Percentiles rank a stretch among this genome's conserved stretches.
These are phyloP conservation scores for Phyllosticta citribraziliensis DNA, from an alignment of 2,329 filamentous ascomycete genomes.

Conservation along the genomic window DNA sequence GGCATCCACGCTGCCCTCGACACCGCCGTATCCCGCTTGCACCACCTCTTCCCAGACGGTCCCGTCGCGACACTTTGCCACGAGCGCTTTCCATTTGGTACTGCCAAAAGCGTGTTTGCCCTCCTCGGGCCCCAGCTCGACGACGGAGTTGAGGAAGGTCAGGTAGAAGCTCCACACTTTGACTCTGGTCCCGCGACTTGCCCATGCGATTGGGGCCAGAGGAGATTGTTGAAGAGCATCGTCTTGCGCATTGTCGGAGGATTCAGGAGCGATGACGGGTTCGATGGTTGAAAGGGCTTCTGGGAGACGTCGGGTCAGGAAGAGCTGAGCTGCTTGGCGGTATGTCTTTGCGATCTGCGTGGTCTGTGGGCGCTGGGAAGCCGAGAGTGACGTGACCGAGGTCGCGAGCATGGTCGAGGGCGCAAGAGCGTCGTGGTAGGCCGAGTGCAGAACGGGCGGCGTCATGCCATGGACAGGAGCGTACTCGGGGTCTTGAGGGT, in stretches of 20 bases:
- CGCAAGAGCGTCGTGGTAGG: constrained; percentile 41
- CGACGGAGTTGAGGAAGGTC: constrained; percentile 80
- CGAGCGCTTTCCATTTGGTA: constrained; percentile 73
- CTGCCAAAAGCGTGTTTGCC: constrained; percentile 82
- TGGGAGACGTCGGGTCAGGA: constrained; percentile 83
- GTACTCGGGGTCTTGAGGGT: background rate
- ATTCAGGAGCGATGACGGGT: constrained; percentile 60
- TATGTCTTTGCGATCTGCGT: constrained; percentile 83
- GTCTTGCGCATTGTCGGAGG: constrained; percentile 10
- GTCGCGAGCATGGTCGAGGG: constrained; percentile 48
- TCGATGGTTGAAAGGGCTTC: constrained; percentile 80
- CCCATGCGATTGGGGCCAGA: constrained; percentile 64
- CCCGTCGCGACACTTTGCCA: constrained; percentile 76
- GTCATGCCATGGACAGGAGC: constrained; percentile 32
- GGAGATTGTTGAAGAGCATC: constrained; percentile 13
- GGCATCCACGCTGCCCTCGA: constrained; percentile 83
- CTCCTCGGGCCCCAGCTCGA: constrained; percentile 82
- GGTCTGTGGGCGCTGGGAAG: constrained; percentile 46
- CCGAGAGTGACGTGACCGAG: constrained; percentile 60
- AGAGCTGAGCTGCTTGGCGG: constrained; percentile 86
- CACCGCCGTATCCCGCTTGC: constrained; percentile 73
- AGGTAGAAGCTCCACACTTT: constrained; percentile 98
- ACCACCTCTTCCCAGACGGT: constrained; percentile 93
- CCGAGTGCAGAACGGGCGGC: constrained; percentile 32
- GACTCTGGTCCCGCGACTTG: constrained; percentile 72